Evolutionary conservation across 2,329 filamentous ascomycete species (phyloP).

Genomic region (Cladosporium sphaerospermum): DNA sequence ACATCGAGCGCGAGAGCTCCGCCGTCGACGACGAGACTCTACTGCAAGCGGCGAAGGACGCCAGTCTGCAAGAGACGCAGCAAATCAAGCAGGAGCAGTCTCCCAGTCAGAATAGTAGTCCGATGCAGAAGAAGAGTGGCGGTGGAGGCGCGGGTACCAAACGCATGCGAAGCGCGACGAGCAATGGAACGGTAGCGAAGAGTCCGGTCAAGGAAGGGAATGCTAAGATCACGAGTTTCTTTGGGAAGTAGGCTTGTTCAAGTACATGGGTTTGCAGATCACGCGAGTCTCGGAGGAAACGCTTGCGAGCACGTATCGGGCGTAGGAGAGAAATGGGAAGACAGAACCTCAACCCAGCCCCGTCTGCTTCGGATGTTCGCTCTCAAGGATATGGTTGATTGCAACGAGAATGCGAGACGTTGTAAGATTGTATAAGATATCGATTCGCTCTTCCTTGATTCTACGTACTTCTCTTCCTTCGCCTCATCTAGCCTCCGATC

Average conservation of each 20-base stretch:
- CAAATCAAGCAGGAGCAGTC: conserved; percentile 22
- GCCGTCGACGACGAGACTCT: conserved; percentile 30
- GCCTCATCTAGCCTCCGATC: no score
- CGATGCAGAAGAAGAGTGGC: conserved; percentile 7
- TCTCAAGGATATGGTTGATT: no score
- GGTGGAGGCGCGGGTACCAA: conserved; percentile 16
- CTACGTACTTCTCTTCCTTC: no score
- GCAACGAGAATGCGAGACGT: no score
- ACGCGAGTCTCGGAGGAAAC: no score
- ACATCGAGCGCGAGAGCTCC: conserved; percentile 45
- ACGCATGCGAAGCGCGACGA: conserved; percentile 52
- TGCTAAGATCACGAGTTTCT: conserved; percentile 54
- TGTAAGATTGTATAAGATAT: no score
- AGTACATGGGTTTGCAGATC: no score
- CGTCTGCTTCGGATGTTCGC: no score
- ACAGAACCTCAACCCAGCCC: no score
- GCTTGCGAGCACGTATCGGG: no score
- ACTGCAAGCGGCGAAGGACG: conserved; percentile 2
- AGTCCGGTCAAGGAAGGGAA: conserved; percentile 45
- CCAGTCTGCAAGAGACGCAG: neutral
- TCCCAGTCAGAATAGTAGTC: conserved; percentile 19
- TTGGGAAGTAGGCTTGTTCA: conserved; percentile 37
- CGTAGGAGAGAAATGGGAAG: no score
- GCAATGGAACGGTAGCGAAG: conserved; percentile 46
- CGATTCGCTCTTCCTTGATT: no score